Base-by-base conservation (phyloP, 1,139 yeast species). In the Sugiyamaella paludigena region DNA sequence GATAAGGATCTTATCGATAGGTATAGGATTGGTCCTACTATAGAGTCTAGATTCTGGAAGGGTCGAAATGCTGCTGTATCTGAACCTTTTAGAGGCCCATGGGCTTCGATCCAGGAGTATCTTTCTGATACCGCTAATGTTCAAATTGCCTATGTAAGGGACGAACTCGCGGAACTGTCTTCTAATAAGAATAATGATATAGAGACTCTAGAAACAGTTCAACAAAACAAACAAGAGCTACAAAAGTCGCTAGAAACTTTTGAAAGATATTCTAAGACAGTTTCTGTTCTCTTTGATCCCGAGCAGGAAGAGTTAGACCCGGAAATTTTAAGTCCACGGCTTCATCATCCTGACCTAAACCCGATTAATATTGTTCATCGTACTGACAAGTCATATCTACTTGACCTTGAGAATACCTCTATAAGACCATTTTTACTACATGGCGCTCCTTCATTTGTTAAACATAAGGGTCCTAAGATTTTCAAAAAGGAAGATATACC, bases 1-100 rank as follows among this genome's bases (percentile, higher is more conserved):
- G 73, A 81, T 47, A 72, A 74, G 27, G 68, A 66, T 29, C 71
- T 86, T 48, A 72, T 73, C 44, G 78, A 79, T 55, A 80, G 95
- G 71, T 91, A 95, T 94, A 79, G 85, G 65, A 82, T 92, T 58
- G 98, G 98, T 1, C 94, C 95, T n/a, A 79, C 88, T 36, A 82
- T 81, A 35, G 97, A 91, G 68, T 77, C 84, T 56, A 76, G 80
- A 12, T 87, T 83, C 65, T 83, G 89, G 77, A 85, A 84, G 66
- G 78, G 80, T 58, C 57, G 73, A 68, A 53, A 70, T 80, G 65
- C 63, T 8, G 54, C 58, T 12, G 49, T 58, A 9, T 58, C 60
- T 15, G 57, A 51, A 8, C 56, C 51, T 33, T 55, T 58, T 74
- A 75, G 65, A 67, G 98, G 98, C 1, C 97, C 98, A 33, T 88